A percentile compares a stretch with the other conserved stretches of the same genome.
Conservation (phyloP, 2,329 filamentous ascomycete species). For the Nemania diffusa region DNA sequence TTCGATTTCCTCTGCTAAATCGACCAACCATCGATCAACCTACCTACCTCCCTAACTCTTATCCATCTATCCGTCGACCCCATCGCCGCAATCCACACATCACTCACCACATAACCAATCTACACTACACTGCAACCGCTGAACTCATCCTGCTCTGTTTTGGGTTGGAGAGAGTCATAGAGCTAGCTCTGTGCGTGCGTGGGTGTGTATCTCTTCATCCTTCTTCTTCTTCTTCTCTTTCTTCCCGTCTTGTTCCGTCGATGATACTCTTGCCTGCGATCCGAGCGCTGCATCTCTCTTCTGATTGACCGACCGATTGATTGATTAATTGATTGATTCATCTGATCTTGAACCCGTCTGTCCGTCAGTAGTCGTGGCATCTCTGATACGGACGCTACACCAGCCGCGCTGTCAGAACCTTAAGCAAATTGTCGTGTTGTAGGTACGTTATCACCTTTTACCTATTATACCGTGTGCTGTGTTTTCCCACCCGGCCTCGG, state of each 20-base stretch:
- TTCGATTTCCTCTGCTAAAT: constrained; percentile 18
- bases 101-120: constrained; percentile 14
- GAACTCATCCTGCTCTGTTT: constrained; percentile 14
- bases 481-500: constrained; percentile 26
- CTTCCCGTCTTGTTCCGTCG: constrained; percentile 23
- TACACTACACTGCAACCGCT: neutral
- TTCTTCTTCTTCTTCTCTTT: neutral
- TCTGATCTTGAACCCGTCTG: constrained; percentile 7
- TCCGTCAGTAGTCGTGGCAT: constrained; percentile 24
- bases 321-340: constrained; percentile 10
- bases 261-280: constrained; percentile 29
- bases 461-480: neutral
- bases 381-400: constrained; percentile 25
- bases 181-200: constrained; percentile 7
- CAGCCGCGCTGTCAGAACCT: constrained; percentile 30
- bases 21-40: constrained; percentile 7
- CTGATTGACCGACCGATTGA: constrained; percentile 21
- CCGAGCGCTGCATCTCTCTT: constrained; percentile 34
- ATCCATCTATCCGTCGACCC: constrained; percentile 3
- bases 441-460: constrained; percentile 9
- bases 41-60: constrained; percentile 1
- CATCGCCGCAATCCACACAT: constrained; percentile 16
- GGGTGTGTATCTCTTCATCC: constrained; percentile 8
- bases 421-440: constrained; percentile 13
- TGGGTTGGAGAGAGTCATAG: constrained; percentile 21